Base-by-base conservation (phyloP, 306 rosid species). In the Sicyos edulis region DNA sequence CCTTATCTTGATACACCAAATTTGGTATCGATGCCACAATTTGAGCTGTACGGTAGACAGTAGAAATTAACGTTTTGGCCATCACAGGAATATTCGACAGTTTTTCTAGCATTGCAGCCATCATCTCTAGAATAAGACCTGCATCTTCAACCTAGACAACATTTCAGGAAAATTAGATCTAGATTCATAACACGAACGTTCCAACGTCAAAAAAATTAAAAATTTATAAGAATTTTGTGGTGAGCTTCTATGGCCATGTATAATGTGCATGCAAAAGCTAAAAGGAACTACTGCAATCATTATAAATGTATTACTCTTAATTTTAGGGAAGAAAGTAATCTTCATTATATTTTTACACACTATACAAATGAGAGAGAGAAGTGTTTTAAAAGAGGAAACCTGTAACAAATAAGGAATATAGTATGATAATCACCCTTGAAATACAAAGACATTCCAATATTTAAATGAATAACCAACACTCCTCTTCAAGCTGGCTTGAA, bases 31-130 rank as follows among this genome's bases (percentile, higher is more conserved):
- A 74, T 47, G 84, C 82, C 52, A 78, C 82, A 55, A 81, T 78
- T 65, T 81, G 84, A 54, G 82, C 79, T n/a, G 81, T 74, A 54
- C 84, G 84, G 71, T 77, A 81, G 51, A 81, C 84, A 70, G 82
- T 72, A 49, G 84, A 74, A 32, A 81, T 42, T 74, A 78, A 78
- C 13, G 84, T 84, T 79, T 95, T 87, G 72, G 96, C 85, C 75
- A 83, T 78, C 22, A 80, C 89, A 7, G 89, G 86, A 71, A 80
- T 75, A 47, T 79, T 79, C 54, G 96, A 85, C 74, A 90, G 82
- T 74, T 88, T 90, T 80, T 92, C 96, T 73, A 90, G 72, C 91
- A 87, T 88, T 78, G 82, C 80, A 37, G 96, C 91, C 98, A 92
- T 88, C 71, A 82, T 86, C 40, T 87, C 91, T 78, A 92, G 87